Percentiles rank a stretch among this genome's conserved stretches.
These are phyloP conservation scores for Porphyra umbilicalis DNA, from an alignment of 31 red algal genomes.

Conservation along the genomic window DNA sequence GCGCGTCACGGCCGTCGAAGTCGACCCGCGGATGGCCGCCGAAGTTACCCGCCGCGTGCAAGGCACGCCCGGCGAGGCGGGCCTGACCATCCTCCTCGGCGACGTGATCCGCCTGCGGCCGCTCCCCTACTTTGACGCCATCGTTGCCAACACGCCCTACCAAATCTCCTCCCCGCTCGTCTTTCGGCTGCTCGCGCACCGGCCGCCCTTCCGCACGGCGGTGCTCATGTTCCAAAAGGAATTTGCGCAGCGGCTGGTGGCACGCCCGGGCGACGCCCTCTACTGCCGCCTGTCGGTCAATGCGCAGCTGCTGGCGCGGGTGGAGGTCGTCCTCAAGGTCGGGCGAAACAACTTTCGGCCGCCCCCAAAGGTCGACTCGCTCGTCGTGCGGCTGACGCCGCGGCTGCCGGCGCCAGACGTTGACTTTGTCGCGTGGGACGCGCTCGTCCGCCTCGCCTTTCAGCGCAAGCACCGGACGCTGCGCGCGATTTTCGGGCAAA, in stretches of 20 bases:
- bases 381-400: conserved; percentile 84
- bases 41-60: conserved; percentile 88
- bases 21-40: conserved; percentile 90
- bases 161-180: conserved; percentile 96
- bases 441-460: conserved; percentile 78
- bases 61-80: conserved; percentile 16
- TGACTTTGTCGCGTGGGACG: conserved; percentile 89
- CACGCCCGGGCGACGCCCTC: conserved; percentile 70
- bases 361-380: conserved; percentile 90
- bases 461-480: conserved; percentile 90
- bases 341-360: conserved; percentile 89
- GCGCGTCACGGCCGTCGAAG: conserved; percentile 82
- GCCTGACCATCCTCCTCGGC: conserved; percentile 59
- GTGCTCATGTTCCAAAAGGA: conserved; percentile 97
- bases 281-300: conserved; percentile 94
- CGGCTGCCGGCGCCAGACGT: conserved; percentile 62
- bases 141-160: conserved; percentile 96
- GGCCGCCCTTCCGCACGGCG: conserved; percentile 65
- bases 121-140: conserved; percentile 88
- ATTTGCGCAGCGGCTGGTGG: conserved; percentile 84
- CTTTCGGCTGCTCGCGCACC: conserved; percentile 88
- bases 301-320: conserved; percentile 76
- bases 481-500: conserved; percentile 68
- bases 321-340: conserved; percentile 84
- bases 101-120: conserved; percentile 68